phyloP scores from a whole-genome alignment of 169 alveolate genomes.

The Plasmodium gallinaceum region DNA sequence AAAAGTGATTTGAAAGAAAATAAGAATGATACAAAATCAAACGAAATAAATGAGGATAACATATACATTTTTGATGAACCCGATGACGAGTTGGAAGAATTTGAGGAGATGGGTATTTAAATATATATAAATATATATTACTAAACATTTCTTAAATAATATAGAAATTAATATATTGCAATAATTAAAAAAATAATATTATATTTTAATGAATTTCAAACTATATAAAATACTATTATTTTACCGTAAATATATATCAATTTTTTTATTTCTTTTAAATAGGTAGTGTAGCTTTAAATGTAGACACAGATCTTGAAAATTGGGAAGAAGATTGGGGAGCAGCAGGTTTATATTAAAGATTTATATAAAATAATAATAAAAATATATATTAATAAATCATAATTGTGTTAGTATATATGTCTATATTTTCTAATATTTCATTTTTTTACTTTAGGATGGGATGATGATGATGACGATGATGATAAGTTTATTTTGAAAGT shows the following conservation, averaged over 20 bases:
- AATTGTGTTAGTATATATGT: no score
- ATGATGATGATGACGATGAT: constrained; percentile 76
- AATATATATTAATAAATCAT: background rate
- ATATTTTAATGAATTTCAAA: no score
- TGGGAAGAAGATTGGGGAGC: constrained; percentile 80
- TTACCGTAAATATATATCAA: background rate
- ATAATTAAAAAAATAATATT: no score
- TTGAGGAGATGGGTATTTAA: constrained; percentile 76
- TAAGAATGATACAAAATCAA: constrained; percentile 25
- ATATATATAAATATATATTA: constrained; percentile 3
- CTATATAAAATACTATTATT: background rate
- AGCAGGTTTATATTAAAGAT: constrained; percentile 38
- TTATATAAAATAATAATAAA: background rate
- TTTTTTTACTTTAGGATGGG: constrained; percentile 47
- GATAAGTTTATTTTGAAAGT: constrained; percentile 63
- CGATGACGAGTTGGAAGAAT: constrained; percentile 75
- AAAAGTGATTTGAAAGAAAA: constrained; percentile 32
- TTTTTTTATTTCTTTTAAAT: background rate
- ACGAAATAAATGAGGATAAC: constrained; percentile 41
- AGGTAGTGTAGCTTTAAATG: constrained; percentile 67
- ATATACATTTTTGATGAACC: constrained; percentile 75
- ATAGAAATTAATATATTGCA: no score
- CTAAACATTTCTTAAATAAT: no score
- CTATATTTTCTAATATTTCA: background rate
- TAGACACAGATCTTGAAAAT: constrained; percentile 69